Conservation (phyloP, 1,139 yeast genomes). For the Yamadazyma pseudoaaseri region DNA sequence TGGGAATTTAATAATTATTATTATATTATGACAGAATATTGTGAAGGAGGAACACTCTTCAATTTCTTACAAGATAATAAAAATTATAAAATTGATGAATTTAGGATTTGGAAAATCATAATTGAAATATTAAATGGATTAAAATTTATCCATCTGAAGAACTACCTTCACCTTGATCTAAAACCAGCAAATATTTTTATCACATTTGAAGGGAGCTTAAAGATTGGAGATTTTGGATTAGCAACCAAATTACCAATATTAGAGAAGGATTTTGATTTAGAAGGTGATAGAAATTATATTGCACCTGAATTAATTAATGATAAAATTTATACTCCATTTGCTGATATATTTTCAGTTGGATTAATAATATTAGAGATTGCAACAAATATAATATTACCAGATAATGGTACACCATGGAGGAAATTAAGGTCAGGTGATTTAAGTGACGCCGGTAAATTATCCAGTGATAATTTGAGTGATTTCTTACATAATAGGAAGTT, state of each 20-base stretch:
- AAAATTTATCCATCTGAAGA: slow-evolving; percentile 73
- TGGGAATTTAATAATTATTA: slow-evolving; percentile 79
- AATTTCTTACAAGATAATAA: slow-evolving; percentile 72
- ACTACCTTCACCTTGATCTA: slow-evolving; percentile 79
- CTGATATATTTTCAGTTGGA: slow-evolving; percentile 92
- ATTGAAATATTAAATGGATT: slow-evolving; percentile 80
- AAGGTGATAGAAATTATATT: slow-evolving; percentile 95
- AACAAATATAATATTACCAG: slow-evolving; percentile 92
- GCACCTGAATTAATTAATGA: slow-evolving; percentile 92
- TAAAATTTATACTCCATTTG: slow-evolving; percentile 84
- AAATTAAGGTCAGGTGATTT: slow-evolving; percentile 92
- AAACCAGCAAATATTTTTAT: slow-evolving; percentile 95
- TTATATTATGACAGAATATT: slow-evolving; percentile 91
- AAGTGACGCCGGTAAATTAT: slow-evolving; percentile 89
- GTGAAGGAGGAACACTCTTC: slow-evolving; percentile 91
- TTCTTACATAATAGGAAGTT: slow-evolving; percentile 41
- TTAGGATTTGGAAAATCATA: slow-evolving; percentile 95
- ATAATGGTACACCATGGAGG: slow-evolving; percentile 97
- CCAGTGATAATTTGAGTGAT: slow-evolving; percentile 52
- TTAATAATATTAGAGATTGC: slow-evolving; percentile 92
- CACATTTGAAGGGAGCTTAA: slow-evolving; percentile 89
- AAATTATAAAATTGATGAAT: slow-evolving; percentile 84
- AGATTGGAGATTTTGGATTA: slow-evolving; percentile 79
- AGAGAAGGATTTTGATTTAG: slow-evolving; percentile 73
- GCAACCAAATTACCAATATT: slow-evolving; percentile 54